Conservation (phyloP, 495 filamentous ascomycete species). For the Chaetomium cochliodes region DNA sequence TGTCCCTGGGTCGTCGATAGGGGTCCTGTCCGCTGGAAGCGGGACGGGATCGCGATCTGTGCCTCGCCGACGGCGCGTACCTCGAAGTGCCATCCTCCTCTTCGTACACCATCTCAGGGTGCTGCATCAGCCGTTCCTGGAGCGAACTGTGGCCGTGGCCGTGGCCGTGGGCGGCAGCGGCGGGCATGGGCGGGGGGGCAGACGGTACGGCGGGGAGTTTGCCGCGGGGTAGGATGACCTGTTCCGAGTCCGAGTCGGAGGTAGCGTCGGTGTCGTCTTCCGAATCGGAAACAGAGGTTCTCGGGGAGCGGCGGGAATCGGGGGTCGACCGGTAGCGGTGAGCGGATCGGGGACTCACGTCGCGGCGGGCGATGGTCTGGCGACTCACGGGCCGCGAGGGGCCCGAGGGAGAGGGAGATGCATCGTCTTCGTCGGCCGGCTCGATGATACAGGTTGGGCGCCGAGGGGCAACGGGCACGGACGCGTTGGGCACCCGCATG, state of each 20-base stretch:
- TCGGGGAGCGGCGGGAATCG: conserved; percentile 41
- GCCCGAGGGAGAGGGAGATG: conserved; percentile 22
- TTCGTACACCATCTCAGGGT: conserved; percentile 30
- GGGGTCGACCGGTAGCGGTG: conserved; percentile 42
- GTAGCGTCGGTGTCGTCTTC: conserved; percentile 43
- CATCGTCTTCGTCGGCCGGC: conserved; percentile 32
- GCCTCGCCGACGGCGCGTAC: conserved; percentile 26
- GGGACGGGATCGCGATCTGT: conserved; percentile 28
- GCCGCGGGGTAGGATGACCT: conserved; percentile 22
- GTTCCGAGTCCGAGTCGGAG: conserved; percentile 39
- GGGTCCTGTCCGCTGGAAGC: conserved; percentile 24
- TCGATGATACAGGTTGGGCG: conserved; percentile 34
- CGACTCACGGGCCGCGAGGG: conserved; percentile 33
- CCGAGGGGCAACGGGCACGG: conserved; percentile 26
- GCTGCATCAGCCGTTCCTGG: conserved; percentile 31
- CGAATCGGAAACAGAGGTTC: conserved; percentile 41
- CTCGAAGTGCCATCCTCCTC: conserved; percentile 24
- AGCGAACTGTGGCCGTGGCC: conserved; percentile 25
- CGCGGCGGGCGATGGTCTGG: conserved; percentile 36
- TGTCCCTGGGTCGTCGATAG: conserved; percentile 35
- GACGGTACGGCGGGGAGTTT: conserved; percentile 26
- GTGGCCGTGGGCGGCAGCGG: too few species aligned
- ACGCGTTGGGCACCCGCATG: conserved; percentile 35
- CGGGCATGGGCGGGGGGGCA: conserved; percentile 8
- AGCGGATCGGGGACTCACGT: conserved; percentile 43